Evolutionary conservation across 495 filamentous ascomycete genomes (phyloP).

Genomic region (Astrothelium macrocarpum): DNA sequence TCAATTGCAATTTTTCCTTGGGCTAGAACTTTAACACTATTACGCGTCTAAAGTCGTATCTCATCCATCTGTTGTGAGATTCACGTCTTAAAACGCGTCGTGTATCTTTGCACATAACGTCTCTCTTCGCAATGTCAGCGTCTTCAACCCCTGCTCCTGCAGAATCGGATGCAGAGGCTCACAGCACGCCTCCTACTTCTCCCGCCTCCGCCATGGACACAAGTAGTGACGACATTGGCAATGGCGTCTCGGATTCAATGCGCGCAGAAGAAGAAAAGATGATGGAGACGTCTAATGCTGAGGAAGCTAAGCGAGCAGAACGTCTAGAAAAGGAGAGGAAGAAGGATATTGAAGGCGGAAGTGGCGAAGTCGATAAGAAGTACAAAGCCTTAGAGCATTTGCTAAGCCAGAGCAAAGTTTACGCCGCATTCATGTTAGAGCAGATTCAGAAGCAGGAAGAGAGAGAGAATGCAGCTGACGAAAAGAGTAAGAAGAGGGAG

Average conservation of each 20-base stretch:
- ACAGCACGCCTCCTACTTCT: slow-evolving; percentile 22
- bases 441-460: slow-evolving; percentile 57
- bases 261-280: slow-evolving; percentile 46
- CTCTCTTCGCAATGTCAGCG: neutral
- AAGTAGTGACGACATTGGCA: neutral
- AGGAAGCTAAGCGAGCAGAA: slow-evolving; percentile 39
- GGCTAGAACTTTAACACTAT: neutral
- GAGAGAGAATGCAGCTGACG: slow-evolving; percentile 40
- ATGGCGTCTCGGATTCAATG: slow-evolving; percentile 29
- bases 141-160: slow-evolving; percentile 9
- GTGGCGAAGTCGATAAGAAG: slow-evolving; percentile 43
- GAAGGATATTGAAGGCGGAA: slow-evolving; percentile 34
- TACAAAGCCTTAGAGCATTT: slow-evolving; percentile 41
- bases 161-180: slow-evolving; percentile 9
- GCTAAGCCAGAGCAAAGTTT: slow-evolving; percentile 39
- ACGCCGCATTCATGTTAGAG: slow-evolving; percentile 47
- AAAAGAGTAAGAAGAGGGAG: slow-evolving; percentile 35
- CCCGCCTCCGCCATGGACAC: slow-evolving; percentile 9
- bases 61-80: no score
- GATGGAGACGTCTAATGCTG: slow-evolving; percentile 37
- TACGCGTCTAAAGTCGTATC: no score
- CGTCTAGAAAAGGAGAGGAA: slow-evolving; percentile 39
- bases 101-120: no score
- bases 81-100: no score
- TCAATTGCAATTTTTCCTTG: neutral